A percentile compares a stretch with the other conserved stretches of the same genome.
Conservation (phyloP, 805 yeast species). For the Saccharomycopsis synnaedendra region DNA sequence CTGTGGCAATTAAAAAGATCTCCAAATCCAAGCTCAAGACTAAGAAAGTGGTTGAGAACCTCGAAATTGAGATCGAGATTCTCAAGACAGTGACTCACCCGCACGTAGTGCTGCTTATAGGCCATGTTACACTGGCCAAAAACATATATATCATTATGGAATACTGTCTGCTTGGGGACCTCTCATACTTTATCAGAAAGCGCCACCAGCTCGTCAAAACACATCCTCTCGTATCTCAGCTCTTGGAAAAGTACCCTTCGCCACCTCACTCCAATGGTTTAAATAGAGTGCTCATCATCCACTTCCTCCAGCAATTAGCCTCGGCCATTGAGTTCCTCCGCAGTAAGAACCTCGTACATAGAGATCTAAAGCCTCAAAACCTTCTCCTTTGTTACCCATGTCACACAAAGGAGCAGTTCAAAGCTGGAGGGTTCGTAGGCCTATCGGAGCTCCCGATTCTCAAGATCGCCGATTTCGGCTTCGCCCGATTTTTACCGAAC, state of each 20-base stretch:
- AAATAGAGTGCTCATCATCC: conserved; percentile 65
- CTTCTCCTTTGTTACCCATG: conserved; percentile 73
- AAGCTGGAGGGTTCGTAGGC: conserved; percentile 51
- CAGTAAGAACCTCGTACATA: conserved; percentile 75
- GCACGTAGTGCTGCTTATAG: conserved; percentile 80
- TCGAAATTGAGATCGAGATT: conserved; percentile 87
- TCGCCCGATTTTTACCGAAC: conserved; percentile 88
- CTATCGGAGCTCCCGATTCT: conserved; percentile 81
- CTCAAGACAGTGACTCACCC: conserved; percentile 84
- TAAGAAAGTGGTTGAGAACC: conserved; percentile 78
- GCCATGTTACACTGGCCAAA: conserved; percentile 64
- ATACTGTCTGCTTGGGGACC: conserved; percentile 90
- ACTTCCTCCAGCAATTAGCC: conserved; percentile 78
- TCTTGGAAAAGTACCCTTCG: conserved; percentile 75
- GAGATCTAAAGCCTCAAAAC: conserved; percentile 94
- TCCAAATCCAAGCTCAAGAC: conserved; percentile 71
- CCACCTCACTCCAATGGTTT: conserved; percentile 71
- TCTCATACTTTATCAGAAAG: conserved; percentile 75
- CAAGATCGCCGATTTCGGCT: conserved; percentile 95
- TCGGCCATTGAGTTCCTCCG: conserved; percentile 77
- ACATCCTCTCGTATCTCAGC: conserved; percentile 68
- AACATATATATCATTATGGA: conserved; percentile 92
- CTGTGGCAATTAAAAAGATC: conserved; percentile 87
- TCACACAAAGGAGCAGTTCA: conserved; percentile 50
- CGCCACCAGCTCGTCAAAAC: conserved; percentile 58